Percentiles rank a stretch among this genome's conserved stretches.
Evolutionary conservation across 495 filamentous ascomycete species (phyloP).

Genomic region (Apodospora peruviana): DNA sequence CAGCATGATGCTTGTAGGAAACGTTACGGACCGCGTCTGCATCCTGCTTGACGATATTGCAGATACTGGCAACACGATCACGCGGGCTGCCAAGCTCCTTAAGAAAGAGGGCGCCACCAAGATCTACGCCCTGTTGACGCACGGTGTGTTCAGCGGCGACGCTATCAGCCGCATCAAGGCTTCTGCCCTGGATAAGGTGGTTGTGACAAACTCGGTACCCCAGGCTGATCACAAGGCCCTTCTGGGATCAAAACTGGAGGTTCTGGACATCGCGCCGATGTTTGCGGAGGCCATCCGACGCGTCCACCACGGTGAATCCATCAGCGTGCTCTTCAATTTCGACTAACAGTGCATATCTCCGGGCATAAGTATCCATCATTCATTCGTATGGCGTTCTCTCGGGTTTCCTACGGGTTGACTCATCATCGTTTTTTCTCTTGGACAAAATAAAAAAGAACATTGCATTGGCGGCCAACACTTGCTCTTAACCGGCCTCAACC

Average conservation of each 20-base stretch:
- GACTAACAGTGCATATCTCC: slow-evolving; percentile 48
- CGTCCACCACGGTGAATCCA: slow-evolving; percentile 96
- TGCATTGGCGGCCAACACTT: slow-evolving; percentile 22
- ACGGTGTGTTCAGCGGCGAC: slow-evolving; percentile 90
- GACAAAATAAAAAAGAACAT: slow-evolving; percentile 20
- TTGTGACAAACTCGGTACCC: slow-evolving; percentile 91
- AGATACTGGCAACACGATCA: slow-evolving; percentile 95
- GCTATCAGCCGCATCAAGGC: slow-evolving; percentile 92
- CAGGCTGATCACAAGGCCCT: slow-evolving; percentile 70
- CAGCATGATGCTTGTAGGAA: slow-evolving; percentile 96
- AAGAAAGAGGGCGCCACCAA: slow-evolving; percentile 87
- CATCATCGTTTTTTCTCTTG: slow-evolving; percentile 1
- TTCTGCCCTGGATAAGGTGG: slow-evolving; percentile 79
- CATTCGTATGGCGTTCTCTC: slow-evolving; percentile 14
- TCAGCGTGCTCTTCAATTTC: slow-evolving; percentile 93
- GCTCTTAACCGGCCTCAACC: neutral
- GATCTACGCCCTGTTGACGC: slow-evolving; percentile 88
- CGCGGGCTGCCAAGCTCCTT: slow-evolving; percentile 89
- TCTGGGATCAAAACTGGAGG: slow-evolving; percentile 78
- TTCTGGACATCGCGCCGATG: slow-evolving; percentile 84
- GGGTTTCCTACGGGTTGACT: neutral
- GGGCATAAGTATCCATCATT: slow-evolving; percentile 15
- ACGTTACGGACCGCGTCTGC: slow-evolving; percentile 72
- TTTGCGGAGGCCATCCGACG: slow-evolving; percentile 97
- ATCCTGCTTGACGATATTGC: slow-evolving; percentile 93